These are phyloP conservation scores for Mycosphaerella arachidis DNA, from an alignment of 2,329 filamentous ascomycete species.

Conservation along the genomic window DNA sequence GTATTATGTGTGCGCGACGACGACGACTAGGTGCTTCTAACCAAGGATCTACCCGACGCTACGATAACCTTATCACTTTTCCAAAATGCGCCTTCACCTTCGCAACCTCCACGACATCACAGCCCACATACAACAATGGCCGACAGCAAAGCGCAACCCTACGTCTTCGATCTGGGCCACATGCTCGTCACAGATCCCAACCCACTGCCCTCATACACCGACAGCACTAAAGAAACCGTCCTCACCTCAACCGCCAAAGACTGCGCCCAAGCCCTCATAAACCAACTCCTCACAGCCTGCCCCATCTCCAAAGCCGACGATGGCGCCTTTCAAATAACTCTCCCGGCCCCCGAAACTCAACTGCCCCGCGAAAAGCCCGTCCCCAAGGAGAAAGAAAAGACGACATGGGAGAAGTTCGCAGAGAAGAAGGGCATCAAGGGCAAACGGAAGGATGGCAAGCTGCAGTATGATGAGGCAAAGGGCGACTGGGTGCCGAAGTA, in stretches of 20 bases:
- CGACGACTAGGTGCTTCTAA: too few relatives aligned
- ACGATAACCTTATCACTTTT: conserved; percentile 1
- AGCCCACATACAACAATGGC: conserved; percentile 11
- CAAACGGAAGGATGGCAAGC: conserved; percentile 76
- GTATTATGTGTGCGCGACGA: too few relatives aligned
- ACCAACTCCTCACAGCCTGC: conserved; percentile 88
- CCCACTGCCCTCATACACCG: conserved; percentile 57
- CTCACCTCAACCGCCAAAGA: conserved; percentile 75
- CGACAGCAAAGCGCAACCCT: conserved; percentile 70
- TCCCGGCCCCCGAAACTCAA: conserved; percentile 65
- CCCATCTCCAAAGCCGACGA: conserved; percentile 66
- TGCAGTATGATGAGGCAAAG: conserved; percentile 76
- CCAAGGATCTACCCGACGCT: neutral
- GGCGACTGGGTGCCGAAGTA: conserved; percentile 91
- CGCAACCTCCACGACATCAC: neutral
- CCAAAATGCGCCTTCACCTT: neutral
- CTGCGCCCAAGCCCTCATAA: conserved; percentile 85
- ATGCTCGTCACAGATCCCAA: conserved; percentile 85
- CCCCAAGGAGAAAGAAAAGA: conserved; percentile 73
- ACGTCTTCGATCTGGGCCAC: conserved; percentile 86
- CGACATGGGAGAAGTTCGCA: conserved; percentile 95
- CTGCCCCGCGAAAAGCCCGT: conserved; percentile 91
- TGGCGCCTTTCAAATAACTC: conserved; percentile 63
- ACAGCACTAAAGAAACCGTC: conserved; percentile 53
- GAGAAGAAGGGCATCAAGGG: conserved; percentile 94